A percentile compares a stretch with the other conserved stretches of the same genome.
Evolutionary conservation across 2,329 filamentous ascomycete genomes (phyloP).

Genomic region (Beauveria asiatica): DNA sequence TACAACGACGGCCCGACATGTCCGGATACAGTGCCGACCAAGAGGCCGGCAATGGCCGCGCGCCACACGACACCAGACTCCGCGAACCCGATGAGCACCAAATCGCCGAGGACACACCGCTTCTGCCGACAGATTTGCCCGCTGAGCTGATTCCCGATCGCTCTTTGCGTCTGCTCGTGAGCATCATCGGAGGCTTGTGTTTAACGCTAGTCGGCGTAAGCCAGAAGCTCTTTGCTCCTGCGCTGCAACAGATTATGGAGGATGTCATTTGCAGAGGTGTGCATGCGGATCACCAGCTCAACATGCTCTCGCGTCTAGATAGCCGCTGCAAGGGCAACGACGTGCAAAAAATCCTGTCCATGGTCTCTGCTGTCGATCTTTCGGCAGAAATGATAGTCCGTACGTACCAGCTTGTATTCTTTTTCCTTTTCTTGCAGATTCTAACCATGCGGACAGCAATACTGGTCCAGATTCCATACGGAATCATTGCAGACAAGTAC

Average conservation of each 20-base stretch:
- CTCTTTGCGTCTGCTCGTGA: conserved; percentile 21
- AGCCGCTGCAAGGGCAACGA: conserved; percentile 38
- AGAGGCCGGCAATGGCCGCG: background rate
- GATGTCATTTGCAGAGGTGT: conserved; percentile 42
- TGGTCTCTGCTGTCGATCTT: conserved; percentile 38
- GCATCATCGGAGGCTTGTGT: conserved; percentile 27
- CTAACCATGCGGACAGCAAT: conserved; percentile 22
- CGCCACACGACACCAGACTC: background rate
- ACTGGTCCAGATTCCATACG: conserved; percentile 36
- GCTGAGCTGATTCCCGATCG: conserved; percentile 16
- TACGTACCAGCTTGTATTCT: conserved; percentile 17
- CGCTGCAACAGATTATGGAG: conserved; percentile 43
- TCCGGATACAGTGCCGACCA: background rate
- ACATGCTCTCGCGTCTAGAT: conserved; percentile 24
- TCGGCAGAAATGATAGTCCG: conserved; percentile 39
- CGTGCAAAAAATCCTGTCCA: conserved; percentile 44
- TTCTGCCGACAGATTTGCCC: conserved; percentile 14
- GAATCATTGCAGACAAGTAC: conserved; percentile 38
- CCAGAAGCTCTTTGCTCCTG: conserved; percentile 29
- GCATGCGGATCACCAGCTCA: conserved; percentile 32
- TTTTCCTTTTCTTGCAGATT: background rate
- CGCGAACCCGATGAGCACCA: background rate
- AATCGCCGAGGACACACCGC: conserved; percentile 11
- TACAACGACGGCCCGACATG: background rate
- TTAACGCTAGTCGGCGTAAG: conserved; percentile 37